These are phyloP conservation scores for Lagenidium giganteum DNA, from an alignment of 352 stramenopile genomes.

Conservation along the genomic window DNA sequence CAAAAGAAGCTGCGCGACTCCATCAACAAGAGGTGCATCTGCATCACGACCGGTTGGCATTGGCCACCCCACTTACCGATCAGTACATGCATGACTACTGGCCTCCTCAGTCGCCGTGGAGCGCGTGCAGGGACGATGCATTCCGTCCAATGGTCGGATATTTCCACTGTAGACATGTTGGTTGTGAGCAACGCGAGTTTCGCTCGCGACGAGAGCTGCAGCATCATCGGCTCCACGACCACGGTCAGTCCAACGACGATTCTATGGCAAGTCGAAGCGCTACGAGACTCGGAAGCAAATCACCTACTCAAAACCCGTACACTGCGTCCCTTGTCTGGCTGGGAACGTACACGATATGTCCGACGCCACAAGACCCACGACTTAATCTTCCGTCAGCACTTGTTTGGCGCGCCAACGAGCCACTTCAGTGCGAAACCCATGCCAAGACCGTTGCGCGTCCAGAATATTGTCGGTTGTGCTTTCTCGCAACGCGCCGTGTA, in stretches of 20 bases:
- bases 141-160: constrained; percentile 35
- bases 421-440: constrained; percentile 6
- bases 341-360: constrained; percentile 29
- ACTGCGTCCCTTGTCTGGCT: constrained; percentile 32
- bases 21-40: constrained; percentile 41
- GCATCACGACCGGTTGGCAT: constrained; percentile 30
- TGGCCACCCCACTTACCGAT: constrained; percentile 29
- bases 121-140: constrained; percentile 10
- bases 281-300: too few species aligned
- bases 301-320: background rate
- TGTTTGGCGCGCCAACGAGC: constrained; percentile 7
- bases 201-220: constrained; percentile 34
- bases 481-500: constrained; percentile 5
- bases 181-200: constrained; percentile 34
- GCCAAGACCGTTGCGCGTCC: background rate
- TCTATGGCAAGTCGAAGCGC: too few species aligned
- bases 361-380: constrained; percentile 4
- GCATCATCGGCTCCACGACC: constrained; percentile 1
- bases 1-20: constrained; percentile 36
- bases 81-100: constrained; percentile 62
- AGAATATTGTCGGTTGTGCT: constrained; percentile 13
- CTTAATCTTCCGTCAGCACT: background rate
- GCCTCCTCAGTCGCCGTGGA: constrained; percentile 43
- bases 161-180: constrained; percentile 26
- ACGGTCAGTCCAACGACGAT: background rate